Percentiles rank a stretch among this genome's conserved stretches.
Conservation (phyloP, 2,329 filamentous ascomycete genomes). For the Penicillium hordei region DNA sequence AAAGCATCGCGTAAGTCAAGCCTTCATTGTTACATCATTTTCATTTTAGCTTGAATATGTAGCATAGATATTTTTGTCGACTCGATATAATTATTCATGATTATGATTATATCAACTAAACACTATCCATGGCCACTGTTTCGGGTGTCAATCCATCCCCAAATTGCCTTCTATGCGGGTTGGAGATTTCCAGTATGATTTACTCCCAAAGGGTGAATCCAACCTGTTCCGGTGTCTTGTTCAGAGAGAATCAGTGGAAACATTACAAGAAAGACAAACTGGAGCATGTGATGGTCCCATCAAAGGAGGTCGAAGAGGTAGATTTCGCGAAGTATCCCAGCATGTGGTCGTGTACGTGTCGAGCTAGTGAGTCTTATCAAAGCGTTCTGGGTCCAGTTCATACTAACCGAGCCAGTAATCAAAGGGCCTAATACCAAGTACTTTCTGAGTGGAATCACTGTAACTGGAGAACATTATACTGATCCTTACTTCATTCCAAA, state of each 20-base stretch:
- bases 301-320: constrained; percentile 3
- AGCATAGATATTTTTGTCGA: too few relatives aligned
- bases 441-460: constrained; percentile 5
- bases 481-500: background rate
- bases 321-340: background rate
- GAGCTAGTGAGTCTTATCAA: constrained; percentile 8
- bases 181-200: background rate
- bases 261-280: background rate
- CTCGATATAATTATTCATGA: too few relatives aligned
- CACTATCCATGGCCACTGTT: background rate
- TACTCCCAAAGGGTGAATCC: background rate
- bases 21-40: too few relatives aligned
- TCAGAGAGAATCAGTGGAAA: background rate
- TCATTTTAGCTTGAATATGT: too few relatives aligned
- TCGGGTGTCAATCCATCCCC: background rate
- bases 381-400: background rate
- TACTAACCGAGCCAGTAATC: background rate
- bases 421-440: constrained; percentile 1
- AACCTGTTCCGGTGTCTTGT: background rate
- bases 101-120: background rate
- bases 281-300: constrained; percentile 9
- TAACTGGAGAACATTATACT: background rate
- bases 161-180: constrained; percentile 7
- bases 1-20: too few relatives aligned
- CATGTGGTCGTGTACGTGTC: constrained; percentile 11